Percentiles rank a stretch among this genome's conserved stretches.
Evolutionary conservation across 2,329 filamentous ascomycete genomes (phyloP).

Genomic region (Fusarium siculi): DNA sequence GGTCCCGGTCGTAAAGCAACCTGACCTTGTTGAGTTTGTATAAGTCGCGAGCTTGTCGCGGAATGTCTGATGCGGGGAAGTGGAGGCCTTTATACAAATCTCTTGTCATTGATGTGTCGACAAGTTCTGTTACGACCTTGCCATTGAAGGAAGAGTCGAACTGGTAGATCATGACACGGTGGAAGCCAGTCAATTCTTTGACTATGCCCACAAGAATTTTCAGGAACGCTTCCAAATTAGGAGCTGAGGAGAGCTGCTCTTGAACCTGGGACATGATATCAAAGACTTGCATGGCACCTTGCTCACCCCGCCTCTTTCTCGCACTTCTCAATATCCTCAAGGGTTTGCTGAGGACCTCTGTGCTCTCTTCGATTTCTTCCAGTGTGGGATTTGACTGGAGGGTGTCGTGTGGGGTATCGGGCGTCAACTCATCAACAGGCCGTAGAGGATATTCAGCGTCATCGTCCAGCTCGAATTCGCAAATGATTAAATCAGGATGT

Average conservation of each 20-base stretch:
- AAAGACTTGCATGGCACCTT: conserved; percentile 88
- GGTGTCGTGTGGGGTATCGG: conserved; percentile 77
- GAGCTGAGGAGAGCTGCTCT: conserved; percentile 81
- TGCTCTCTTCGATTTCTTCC: conserved; percentile 81
- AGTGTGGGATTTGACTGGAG: conserved; percentile 76
- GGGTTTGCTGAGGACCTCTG: conserved; percentile 78
- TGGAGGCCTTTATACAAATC: conserved; percentile 89
- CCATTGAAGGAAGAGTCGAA: conserved; percentile 87
- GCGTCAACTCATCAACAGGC: conserved; percentile 67
- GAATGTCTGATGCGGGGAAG: conserved; percentile 89
- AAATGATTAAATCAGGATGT: conserved; percentile 79
- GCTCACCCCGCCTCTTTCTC: conserved; percentile 79
- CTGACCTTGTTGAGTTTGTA: conserved; percentile 93
- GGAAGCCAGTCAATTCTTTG: conserved; percentile 90
- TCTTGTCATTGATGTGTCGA: conserved; percentile 81
- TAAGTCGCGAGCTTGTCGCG: conserved; percentile 84
- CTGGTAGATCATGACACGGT: conserved; percentile 93
- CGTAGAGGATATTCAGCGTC: conserved; percentile 75
- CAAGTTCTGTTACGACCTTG: conserved; percentile 86
- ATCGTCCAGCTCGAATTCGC: conserved; percentile 89
- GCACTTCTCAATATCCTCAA: conserved; percentile 81
- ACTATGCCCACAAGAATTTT: conserved; percentile 87
- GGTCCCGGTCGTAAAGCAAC: conserved; percentile 85
- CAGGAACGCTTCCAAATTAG: conserved; percentile 76
- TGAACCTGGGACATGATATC: conserved; percentile 93